phyloP scores from a whole-genome alignment of 169 alveolate genomes.

The Theileria parva region DNA sequence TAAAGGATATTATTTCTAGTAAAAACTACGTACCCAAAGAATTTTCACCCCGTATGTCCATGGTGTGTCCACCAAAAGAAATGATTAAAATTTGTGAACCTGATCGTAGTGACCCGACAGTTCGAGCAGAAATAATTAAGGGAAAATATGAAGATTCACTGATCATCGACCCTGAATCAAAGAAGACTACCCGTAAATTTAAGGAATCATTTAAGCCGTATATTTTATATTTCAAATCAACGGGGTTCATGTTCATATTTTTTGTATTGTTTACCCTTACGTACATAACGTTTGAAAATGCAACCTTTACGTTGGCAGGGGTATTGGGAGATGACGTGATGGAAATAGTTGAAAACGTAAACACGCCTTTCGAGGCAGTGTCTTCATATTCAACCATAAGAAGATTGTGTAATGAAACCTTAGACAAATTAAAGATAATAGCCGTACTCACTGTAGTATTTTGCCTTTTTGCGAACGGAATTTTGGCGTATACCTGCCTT shows the following conservation, averaged over 20 bases:
- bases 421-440: background rate
- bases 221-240: conserved; percentile 19
- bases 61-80: background rate
- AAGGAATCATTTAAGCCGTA: conserved; percentile 23
- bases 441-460: background rate
- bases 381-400: background rate
- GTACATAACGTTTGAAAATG: background rate
- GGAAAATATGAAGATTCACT: conserved; percentile 19
- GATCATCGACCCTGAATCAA: background rate
- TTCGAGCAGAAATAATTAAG: background rate
- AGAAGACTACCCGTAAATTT: background rate
- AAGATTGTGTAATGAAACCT: conserved; percentile 2
- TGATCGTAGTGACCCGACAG: background rate
- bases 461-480: background rate
- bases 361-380: background rate
- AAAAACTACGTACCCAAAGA: background rate
- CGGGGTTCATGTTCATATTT: conserved; percentile 7
- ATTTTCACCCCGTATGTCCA: background rate
- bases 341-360: background rate
- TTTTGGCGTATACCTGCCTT: conserved; percentile 15
- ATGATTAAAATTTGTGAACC: conserved; percentile 1
- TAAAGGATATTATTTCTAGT: background rate
- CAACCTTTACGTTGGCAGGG: background rate
- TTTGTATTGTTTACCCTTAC: background rate
- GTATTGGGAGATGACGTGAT: conserved; percentile 2